Evolutionary conservation across 257 asterid genomes (phyloP), one percentile per base, ranked within the genome.

Genomic region (Penstemon eatonii): DNA sequence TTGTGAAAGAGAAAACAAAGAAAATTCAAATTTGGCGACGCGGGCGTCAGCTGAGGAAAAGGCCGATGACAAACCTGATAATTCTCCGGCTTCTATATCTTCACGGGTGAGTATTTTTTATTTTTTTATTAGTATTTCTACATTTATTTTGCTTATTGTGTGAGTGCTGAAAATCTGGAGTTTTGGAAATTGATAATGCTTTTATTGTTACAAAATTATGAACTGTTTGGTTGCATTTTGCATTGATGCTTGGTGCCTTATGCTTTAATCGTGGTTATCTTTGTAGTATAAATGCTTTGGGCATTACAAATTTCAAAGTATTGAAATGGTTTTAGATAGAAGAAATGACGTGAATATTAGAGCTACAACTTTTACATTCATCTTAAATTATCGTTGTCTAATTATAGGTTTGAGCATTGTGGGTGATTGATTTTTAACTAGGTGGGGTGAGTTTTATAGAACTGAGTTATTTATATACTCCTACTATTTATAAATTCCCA

Each of bases 1-100:
- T 61, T 78, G 76, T 6, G 89, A 86, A 15, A 82, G 80, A 46
- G 87, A 90, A 63, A 83, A 57, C n/a, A 82, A 85, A 8, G 92
- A 89, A 3, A 76, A 75, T 6, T 71, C 88, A n/a, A 87, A 73
- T 73, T 71, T 86, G 73, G 89, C 88, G 4, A 85, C 90, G 18
- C 75, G 69, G 59, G n/a, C 75, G 64, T 61, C 86, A 40, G 75
- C 70, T 8, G 90, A 82, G 75, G 74, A 82, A 59, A 77, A 84
- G 56, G 66, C 75, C 12, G 88, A 77, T 54, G 83, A 60, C 61
- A 77, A 46, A 44, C 64, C 74, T 7, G 86, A 81, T 54, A 68
- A 78, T 72, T 75, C 82, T 12, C 73, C 80, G n/a, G 55, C 82
- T 59, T 85, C 91, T 12, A n/a, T 71, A 42, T 78, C 93, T 62